phyloP scores from a whole-genome alignment of 305 asterid genomes.

The Ilex paraguariensis region DNA sequence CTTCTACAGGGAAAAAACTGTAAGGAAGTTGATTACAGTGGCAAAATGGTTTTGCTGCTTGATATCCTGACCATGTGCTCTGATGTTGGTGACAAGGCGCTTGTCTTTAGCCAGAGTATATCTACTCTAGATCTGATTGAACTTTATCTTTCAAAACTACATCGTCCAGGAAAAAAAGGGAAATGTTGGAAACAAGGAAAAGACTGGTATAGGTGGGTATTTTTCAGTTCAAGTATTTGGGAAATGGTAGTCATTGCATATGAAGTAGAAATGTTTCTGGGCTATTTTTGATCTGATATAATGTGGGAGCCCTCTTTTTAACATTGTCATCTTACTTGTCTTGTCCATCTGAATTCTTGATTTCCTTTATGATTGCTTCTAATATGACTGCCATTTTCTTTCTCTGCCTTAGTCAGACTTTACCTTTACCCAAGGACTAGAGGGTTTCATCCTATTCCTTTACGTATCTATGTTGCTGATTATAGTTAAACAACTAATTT shows the following conservation, averaged over 20 bases:
- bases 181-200: slow-evolving; percentile 90
- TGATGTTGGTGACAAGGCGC: slow-evolving; percentile 79
- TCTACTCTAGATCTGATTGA: slow-evolving; percentile 88
- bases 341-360: too few species aligned
- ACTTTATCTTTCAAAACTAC: slow-evolving; percentile 69
- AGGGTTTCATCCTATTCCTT: too few species aligned
- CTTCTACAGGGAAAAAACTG: slow-evolving; percentile 61
- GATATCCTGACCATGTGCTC: slow-evolving; percentile 89
- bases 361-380: too few species aligned
- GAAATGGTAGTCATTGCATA: slow-evolving; percentile 10
- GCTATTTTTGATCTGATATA: too few species aligned
- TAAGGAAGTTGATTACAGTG: slow-evolving; percentile 74
- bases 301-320: too few species aligned
- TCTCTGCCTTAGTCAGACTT: too few species aligned
- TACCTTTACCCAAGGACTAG: too few species aligned
- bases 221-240: slow-evolving; percentile 14
- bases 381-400: too few species aligned
- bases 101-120: slow-evolving; percentile 94
- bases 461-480: too few species aligned
- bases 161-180: slow-evolving; percentile 69
- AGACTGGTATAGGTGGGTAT: slow-evolving; percentile 95
- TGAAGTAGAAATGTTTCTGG: neutral
- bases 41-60: slow-evolving; percentile 93
- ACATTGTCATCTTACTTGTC: too few species aligned
- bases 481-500: too few species aligned